phyloP scores from a whole-genome alignment of 139 green algal species.

The Chlorella sp. region DNA sequence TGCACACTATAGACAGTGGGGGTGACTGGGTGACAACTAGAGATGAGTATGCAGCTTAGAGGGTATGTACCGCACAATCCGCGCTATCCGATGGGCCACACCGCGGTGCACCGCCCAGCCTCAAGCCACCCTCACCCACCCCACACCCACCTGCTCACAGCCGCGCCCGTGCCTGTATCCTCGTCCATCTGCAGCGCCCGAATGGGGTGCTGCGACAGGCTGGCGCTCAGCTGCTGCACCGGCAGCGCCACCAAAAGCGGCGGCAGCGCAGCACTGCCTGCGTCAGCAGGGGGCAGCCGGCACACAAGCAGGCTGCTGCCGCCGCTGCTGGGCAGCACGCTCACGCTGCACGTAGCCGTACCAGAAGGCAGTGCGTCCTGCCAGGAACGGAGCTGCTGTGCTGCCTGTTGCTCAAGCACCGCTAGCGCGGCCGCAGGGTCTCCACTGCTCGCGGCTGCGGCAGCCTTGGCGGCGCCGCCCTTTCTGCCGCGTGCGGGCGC shows the following conservation, averaged over 20 bases:
- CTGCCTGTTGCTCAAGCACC: background rate
- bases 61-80: too few species aligned
- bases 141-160: background rate
- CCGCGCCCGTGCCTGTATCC: background rate
- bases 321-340: background rate
- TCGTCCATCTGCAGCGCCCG: slow-evolving; percentile 12
- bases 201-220: slow-evolving; percentile 28
- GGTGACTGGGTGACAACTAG: background rate
- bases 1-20: background rate
- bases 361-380: slow-evolving; percentile 21
- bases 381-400: slow-evolving; percentile 17
- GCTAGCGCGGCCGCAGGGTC: background rate
- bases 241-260: slow-evolving; percentile 49
- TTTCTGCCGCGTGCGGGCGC: background rate
- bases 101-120: too few species aligned
- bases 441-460: background rate
- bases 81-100: too few species aligned
- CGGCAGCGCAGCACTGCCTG: background rate
- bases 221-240: background rate
- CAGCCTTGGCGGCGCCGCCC: background rate
- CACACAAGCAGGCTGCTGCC: slow-evolving; percentile 35
- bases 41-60: background rate
- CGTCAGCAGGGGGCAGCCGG: background rate
- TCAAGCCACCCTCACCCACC: too few species aligned
- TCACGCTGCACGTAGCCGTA: slow-evolving; percentile 22